Base-by-base conservation (phyloP, 2,329 filamentous ascomycete species). In the Nannizziopsis barbatae region DNA sequence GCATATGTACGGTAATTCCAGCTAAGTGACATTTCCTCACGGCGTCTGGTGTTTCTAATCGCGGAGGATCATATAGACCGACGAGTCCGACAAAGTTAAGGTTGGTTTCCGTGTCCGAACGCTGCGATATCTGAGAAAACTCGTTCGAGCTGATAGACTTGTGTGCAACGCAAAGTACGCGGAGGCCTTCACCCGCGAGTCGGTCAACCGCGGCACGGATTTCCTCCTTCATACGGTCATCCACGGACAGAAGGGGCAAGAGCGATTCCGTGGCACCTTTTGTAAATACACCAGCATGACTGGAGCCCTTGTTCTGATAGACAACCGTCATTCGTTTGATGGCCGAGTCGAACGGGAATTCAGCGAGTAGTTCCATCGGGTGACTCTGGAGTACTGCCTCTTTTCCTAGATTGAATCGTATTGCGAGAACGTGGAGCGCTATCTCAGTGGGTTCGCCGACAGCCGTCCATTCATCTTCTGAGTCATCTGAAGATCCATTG, bases 41-140 rank as follows among this genome's bases (percentile, higher is more conserved):
- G 8, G 83, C 79, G 2, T 70, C 73, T 32, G 80, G 81, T 4
- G 85, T 86, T 68, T 89, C 85, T 4, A 77, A 75, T 3, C 85
- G 83, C 43, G 85, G 85, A 8, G 85, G 85, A 55, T 92, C 85
- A 63, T 89, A 88, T 57, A 90, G 82, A 47, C 85, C 86, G 30
- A 82, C 80, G 5, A 93, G 75, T 12, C 86, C 86, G 4, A 85
- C 74, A 50, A 89, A 83, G 2, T 74, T 74, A 32, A 92, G 75
- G 35, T 75, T 70, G 18, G 67, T 65, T 60, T 89, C 85, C 14
- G 86, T 74, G 1, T 68, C 62, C 8, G 66, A 61, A 8, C 85
- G 81, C 5, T 75, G 65, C 9, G 74, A 60, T 31, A 75, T 67
- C 42, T 70, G 63, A 45, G 64, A 67, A 32, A 74, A 66, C 35